Evolutionary conservation across 129 eudicot species (phyloP).

Genomic region (Escallonia rubra): DNA sequence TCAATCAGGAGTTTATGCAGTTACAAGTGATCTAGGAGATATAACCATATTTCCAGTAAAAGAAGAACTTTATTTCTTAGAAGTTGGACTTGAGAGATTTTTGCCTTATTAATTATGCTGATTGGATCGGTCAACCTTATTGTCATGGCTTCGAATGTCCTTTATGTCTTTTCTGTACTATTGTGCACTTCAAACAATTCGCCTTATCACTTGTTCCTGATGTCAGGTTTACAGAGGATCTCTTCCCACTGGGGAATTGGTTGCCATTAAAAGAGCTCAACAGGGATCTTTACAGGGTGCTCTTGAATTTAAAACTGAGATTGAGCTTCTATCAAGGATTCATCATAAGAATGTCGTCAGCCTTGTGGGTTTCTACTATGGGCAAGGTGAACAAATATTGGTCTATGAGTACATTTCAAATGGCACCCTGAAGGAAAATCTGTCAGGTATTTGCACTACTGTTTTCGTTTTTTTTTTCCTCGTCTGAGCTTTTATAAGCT

Average conservation of each 20-base stretch:
- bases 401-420: conserved; percentile 74
- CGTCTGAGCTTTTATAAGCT: not conserved
- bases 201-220: not conserved
- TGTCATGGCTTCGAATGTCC: too few species aligned
- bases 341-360: conserved; percentile 81
- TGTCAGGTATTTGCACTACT: conserved; percentile 52
- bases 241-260: conserved; percentile 41
- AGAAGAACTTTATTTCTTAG: too few species aligned
- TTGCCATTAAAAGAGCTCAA: conserved; percentile 89
- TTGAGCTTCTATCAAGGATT: conserved; percentile 78
- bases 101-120: too few species aligned
- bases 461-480: not conserved
- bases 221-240: conserved; percentile 79
- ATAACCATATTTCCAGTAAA: too few species aligned
- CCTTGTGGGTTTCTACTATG: conserved; percentile 94
- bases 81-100: too few species aligned
- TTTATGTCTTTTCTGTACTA: too few species aligned
- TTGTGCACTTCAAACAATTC: too few species aligned
- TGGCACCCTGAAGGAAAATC: conserved; percentile 64
- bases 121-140: too few species aligned
- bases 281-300: conserved; percentile 87
- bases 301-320: conserved; percentile 77
- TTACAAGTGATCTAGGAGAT: too few species aligned
- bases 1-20: too few species aligned
- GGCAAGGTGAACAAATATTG: conserved; percentile 83